Evolutionary conservation across 768 basidiomycete genomes (phyloP), one percentile per base, ranked within the genome.

Genomic region (Exidia glandulosa): DNA sequence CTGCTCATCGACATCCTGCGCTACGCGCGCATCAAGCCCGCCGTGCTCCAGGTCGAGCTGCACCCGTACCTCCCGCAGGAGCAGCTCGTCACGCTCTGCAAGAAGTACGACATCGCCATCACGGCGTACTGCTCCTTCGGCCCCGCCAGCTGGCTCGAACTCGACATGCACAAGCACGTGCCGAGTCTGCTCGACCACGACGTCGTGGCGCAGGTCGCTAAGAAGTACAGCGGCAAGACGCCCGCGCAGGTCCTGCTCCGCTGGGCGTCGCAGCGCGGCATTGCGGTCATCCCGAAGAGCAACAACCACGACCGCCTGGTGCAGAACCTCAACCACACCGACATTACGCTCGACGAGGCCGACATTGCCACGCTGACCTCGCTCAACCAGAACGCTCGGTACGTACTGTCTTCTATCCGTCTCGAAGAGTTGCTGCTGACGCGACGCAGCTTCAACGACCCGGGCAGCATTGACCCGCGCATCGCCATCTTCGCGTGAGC

Each of bases 251-350:
- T 90, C 27, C 72, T 90, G 37, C 78, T 92, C 58, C 79, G 87
- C 64, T 92, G 89, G 89, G 82, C 87, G 2, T 86, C 85, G 14
- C 86, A 89, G 66, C 83, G 82, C 36, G 83, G 81, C 10, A 77
- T 90, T 61, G 83, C 84, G 33, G 83, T 90, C 50, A 81, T 92
- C 62, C 89, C 89, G 52, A 92, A 92, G 76, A 81, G 78, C 56
- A 82, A 81, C 68, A 65, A 75, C 63, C 57, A 62, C 3, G 61
- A 67, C 16, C 77, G 85, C 30, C 71, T 79, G 60, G 65, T 67
- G 19, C 71, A 83, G 67, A 90, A 90, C 74, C 64, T 86, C 63
- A 67, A 77, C 47, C 75, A 74, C 67, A 69, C 72, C 61, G 68
- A 68, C 33, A 79, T 80, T 62, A 71, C 82, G 63, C 76, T 92